Evolutionary conservation across 75 land plant species (phyloP).

Genomic region (Sequoiadendron giganteum): DNA sequence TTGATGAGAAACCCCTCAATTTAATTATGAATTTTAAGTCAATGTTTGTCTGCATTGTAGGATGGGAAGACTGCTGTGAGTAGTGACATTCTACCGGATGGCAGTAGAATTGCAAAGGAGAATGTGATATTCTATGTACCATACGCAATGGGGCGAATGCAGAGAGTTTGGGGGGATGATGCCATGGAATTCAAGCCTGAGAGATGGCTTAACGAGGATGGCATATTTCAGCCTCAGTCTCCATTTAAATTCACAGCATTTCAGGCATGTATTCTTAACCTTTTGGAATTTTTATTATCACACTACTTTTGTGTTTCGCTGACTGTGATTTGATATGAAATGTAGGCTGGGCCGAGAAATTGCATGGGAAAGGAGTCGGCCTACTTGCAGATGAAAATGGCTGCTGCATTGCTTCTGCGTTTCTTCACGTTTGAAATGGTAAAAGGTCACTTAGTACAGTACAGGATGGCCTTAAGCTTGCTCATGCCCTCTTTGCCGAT

Average conservation of each 20-base stretch:
- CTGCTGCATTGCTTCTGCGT: slow-evolving; percentile 20
- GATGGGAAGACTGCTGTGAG: slow-evolving; percentile 22
- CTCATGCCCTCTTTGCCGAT: background rate
- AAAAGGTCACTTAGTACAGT: background rate
- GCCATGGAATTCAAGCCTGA: slow-evolving; percentile 17
- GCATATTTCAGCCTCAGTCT: slow-evolving; percentile 36
- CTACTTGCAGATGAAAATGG: slow-evolving; percentile 44
- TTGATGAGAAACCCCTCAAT: background rate
- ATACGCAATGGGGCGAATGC: slow-evolving; percentile 24
- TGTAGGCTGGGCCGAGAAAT: slow-evolving; percentile 45
- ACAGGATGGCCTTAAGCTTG: slow-evolving; percentile 13
- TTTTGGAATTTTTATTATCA: too few species aligned
- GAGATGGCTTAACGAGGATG: slow-evolving; percentile 33
- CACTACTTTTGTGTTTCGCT: background rate
- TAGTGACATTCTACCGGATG: slow-evolving; percentile 34
- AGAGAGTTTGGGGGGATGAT: slow-evolving; percentile 14
- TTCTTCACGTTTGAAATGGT: slow-evolving; percentile 27
- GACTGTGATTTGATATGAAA: background rate
- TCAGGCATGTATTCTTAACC: slow-evolving; percentile 21
- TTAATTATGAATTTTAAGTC: too few species aligned
- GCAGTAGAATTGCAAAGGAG: slow-evolving; percentile 20
- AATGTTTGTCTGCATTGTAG: slow-evolving; percentile 4
- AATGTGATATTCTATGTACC: slow-evolving; percentile 13
- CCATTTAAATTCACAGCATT: slow-evolving; percentile 52
- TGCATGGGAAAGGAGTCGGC: slow-evolving; percentile 48